A percentile compares a stretch with the other conserved stretches of the same genome.
Conservation (phyloP, 2,329 filamentous ascomycete genomes). For the Fusarium penzigii region DNA sequence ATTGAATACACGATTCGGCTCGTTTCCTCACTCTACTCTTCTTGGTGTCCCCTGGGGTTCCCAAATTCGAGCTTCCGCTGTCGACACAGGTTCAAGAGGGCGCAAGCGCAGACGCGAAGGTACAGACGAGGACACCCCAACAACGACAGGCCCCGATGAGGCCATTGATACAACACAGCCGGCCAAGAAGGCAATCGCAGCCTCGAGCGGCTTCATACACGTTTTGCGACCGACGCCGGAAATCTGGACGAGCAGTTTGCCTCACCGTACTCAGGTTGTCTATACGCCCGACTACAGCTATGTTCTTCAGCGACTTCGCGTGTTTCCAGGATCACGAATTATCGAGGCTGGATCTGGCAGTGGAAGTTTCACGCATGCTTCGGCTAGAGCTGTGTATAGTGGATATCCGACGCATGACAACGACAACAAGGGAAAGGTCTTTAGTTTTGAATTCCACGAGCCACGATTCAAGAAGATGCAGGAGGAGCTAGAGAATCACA, state of each 20-base stretch:
- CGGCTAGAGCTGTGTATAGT: conserved; percentile 73
- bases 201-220: conserved; percentile 73
- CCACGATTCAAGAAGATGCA: conserved; percentile 69
- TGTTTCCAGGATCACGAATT: conserved; percentile 69
- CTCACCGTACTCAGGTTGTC: conserved; percentile 82
- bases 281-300: conserved; percentile 89
- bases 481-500: conserved; percentile 69
- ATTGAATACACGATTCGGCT: conserved; percentile 92
- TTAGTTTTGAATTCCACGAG: conserved; percentile 81
- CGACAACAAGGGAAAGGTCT: conserved; percentile 66
- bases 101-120: conserved; percentile 61
- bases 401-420: conserved; percentile 56
- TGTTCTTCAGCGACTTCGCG: conserved; percentile 73
- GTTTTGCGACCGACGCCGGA: conserved; percentile 78
- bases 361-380: conserved; percentile 81
- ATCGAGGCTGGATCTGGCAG: conserved; percentile 84
- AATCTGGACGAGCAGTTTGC: conserved; percentile 77
- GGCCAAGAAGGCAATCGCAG: conserved; percentile 52
- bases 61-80: conserved; percentile 84
- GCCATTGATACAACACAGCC: conserved; percentile 34
- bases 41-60: conserved; percentile 85
- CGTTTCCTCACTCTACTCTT: conserved; percentile 78
- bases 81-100: conserved; percentile 89
- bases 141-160: conserved; percentile 36
- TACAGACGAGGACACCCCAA: conserved; percentile 45